Evolutionary conservation across 768 basidiomycete species (phyloP).

Genomic region (Pleurotus pulmonarius): DNA sequence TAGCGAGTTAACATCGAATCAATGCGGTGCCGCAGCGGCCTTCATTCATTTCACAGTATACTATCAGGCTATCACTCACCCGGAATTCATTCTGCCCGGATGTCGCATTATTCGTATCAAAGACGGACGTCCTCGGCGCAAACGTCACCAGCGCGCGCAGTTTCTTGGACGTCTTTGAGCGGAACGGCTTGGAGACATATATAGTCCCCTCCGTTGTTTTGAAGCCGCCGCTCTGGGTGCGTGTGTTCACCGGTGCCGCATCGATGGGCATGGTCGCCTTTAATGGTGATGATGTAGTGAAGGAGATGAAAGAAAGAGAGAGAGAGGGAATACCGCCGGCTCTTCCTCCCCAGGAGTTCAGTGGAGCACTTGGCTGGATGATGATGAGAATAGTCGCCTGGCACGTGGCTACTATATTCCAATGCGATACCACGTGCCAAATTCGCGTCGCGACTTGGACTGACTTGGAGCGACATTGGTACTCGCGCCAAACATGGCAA

Average conservation of each 20-base stretch:
- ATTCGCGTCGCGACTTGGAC: too few relatives aligned
- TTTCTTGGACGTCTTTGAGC: conserved; percentile 70
- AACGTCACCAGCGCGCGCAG: conserved; percentile 84
- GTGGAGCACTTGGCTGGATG: too few relatives aligned
- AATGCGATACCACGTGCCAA: too few relatives aligned
- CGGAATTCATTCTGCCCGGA: conserved; percentile 84
- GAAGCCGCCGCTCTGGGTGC: conserved; percentile 39
- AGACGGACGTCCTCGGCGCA: conserved; percentile 77
- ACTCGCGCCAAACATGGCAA: too few relatives aligned
- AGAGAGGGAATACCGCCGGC: neutral
- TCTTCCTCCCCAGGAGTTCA: too few relatives aligned
- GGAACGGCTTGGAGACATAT: conserved; percentile 73
- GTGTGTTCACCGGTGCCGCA: conserved; percentile 10
- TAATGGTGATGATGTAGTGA: neutral
- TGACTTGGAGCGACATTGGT: too few relatives aligned
- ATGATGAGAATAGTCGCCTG: too few relatives aligned
- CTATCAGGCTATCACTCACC: conserved; percentile 31
- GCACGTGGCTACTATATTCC: too few relatives aligned
- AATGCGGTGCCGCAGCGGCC: too few relatives aligned
- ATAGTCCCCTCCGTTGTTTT: conserved; percentile 61
- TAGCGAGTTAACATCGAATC: neutral
- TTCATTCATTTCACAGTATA: too few relatives aligned
- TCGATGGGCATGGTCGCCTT: neutral
- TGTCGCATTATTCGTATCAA: conserved; percentile 76
- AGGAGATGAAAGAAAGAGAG: neutral